Base-by-base conservation (phyloP, 2,329 filamentous ascomycete species). In the Verticillium longisporum region DNA sequence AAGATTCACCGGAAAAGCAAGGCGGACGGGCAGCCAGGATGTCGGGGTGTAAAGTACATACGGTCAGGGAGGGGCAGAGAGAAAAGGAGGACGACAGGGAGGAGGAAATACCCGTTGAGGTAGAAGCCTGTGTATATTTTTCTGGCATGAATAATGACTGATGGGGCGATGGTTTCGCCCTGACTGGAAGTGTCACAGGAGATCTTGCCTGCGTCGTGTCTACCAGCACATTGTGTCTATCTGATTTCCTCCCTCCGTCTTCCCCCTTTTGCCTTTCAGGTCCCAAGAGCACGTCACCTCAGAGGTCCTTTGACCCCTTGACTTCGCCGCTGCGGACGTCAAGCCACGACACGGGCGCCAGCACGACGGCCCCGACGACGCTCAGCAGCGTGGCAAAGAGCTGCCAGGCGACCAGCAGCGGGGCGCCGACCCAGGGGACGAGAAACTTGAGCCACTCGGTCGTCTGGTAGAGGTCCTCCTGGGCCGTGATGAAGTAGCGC, bases 391-490 rank as follows among this genome's bases (percentile, higher is more conserved):
- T 88, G 3, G 85, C 85, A 59, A 85, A 78, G 21, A 88, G 75
- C 70, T 92, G 89, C 81, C 83, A 89, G 0, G 68, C 10, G 3
- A 80, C 64, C 73, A 83, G 78, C 1, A 92, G 72, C 31, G 83
- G 68, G 7, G 78, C 74, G 0, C 84, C 86, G 0, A 88, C 74
- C 0, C 83, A 81, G 11, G 88, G 86, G 15, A 83, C 68, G 18
- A 93, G 67, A 69, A 96, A 95, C 67, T 88, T 88, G 63, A 94
- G 77, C 64, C 88, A 88, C 66, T 96, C 88, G 57, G 86, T 88
- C 1, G 86, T 80, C 68, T 94, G 90, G 69, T 96, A 96, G 7
- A 93, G 75, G 70, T 97, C 92, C 66, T 96, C 87, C 71, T 97
- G 92, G 18, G 80, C 83, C 6, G 79, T 73, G 64, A 96, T 93